Evolutionary conservation across 768 basidiomycete genomes (phyloP).

Genomic region (Suillus subaureus): DNA sequence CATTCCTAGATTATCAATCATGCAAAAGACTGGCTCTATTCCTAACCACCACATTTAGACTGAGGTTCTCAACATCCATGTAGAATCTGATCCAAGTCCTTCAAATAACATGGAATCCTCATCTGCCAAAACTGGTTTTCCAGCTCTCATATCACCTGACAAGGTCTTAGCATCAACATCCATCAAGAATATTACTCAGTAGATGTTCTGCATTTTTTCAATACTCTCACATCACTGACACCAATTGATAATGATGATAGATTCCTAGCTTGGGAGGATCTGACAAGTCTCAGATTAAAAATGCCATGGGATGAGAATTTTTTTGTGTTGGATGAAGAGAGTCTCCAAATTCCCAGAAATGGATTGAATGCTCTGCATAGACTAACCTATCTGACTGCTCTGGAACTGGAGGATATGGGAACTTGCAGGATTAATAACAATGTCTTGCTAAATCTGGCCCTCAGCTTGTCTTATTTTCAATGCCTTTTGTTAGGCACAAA

Average conservation of each 20-base stretch:
- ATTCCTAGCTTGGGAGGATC: background rate
- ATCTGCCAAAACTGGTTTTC: background rate
- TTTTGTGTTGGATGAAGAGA: rapidly evolving
- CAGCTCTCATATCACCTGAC: background rate
- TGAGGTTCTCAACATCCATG: too few species aligned
- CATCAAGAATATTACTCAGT: background rate
- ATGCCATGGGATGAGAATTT: background rate
- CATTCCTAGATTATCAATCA: background rate
- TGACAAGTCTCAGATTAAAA: background rate
- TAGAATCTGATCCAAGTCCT: background rate
- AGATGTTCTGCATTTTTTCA: background rate
- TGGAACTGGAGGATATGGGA: background rate
- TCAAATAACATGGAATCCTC: too few species aligned
- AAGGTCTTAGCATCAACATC: background rate
- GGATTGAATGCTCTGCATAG: background rate
- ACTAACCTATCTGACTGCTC: background rate
- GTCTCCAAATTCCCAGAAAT: background rate
- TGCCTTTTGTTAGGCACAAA: too few species aligned
- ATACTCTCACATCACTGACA: background rate
- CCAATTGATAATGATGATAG: background rate
- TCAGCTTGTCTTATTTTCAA: too few species aligned
- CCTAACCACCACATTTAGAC: background rate
- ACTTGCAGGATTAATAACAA: background rate
- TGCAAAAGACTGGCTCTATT: background rate
- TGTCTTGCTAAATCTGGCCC: background rate